These are phyloP conservation scores for Penicillium sp. DNA, from an alignment of 2,329 filamentous ascomycete genomes.

Conservation along the genomic window DNA sequence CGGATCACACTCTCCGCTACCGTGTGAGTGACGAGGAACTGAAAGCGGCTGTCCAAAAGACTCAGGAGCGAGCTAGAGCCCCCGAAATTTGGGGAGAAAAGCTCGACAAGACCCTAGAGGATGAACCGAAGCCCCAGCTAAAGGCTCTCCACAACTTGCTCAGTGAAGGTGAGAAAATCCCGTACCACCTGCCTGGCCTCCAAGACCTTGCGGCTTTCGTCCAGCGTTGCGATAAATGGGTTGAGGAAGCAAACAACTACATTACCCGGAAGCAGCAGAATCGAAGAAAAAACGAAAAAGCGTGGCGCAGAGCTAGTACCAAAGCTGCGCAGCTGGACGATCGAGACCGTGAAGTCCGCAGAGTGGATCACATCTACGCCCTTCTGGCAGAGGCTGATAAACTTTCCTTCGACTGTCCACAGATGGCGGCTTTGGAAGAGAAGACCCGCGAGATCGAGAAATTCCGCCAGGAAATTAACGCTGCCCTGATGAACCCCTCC, in stretches of 20 bases:
- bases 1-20: conserved; percentile 72
- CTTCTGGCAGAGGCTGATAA: conserved; percentile 79
- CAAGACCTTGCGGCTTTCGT: conserved; percentile 83
- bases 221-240: conserved; percentile 94
- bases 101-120: conserved; percentile 77
- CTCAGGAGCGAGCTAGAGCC: conserved; percentile 79
- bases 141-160: conserved; percentile 81
- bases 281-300: conserved; percentile 89
- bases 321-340: conserved; percentile 83
- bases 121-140: conserved; percentile 78
- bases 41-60: conserved; percentile 65
- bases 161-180: conserved; percentile 93
- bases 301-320: conserved; percentile 68
- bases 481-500: conserved; percentile 65
- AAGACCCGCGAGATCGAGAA: conserved; percentile 78
- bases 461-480: conserved; percentile 75
- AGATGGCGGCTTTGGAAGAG: conserved; percentile 82
- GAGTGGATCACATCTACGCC: conserved; percentile 82
- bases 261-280: conserved; percentile 97
- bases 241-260: conserved; percentile 94
- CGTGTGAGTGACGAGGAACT: conserved; percentile 74
- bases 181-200: conserved; percentile 80
- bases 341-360: conserved; percentile 77
- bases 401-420: conserved; percentile 88
- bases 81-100: conserved; percentile 91